These are phyloP conservation scores for Annulohypoxylon stygium DNA, from an alignment of 495 filamentous ascomycete species.

Conservation along the genomic window DNA sequence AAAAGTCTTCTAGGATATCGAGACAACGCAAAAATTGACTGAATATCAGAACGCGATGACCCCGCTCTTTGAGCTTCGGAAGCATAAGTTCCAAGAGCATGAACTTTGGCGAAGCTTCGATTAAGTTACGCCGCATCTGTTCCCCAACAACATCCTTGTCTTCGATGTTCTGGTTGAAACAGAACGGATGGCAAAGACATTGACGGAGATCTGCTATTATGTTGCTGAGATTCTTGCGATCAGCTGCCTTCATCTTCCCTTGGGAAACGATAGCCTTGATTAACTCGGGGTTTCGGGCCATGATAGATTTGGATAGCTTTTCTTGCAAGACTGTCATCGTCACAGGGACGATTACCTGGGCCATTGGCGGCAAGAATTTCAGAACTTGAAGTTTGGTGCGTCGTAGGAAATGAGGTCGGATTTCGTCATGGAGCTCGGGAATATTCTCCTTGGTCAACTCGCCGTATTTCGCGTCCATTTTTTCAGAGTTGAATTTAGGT, in stretches of 20 bases:
- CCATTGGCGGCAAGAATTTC: conserved; percentile 90
- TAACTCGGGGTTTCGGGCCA: conserved; percentile 88
- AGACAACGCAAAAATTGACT: conserved; percentile 94
- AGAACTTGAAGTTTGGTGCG: conserved; percentile 92
- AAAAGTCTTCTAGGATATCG: conserved; percentile 91
- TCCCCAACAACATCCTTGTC: conserved; percentile 70
- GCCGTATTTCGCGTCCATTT: conserved; percentile 79
- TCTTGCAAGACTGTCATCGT: conserved; percentile 94
- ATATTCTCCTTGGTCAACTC: conserved; percentile 84
- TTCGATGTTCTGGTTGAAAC: conserved; percentile 90
- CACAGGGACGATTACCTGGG: conserved; percentile 93
- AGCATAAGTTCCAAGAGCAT: conserved; percentile 88
- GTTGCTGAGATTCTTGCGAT: conserved; percentile 86
- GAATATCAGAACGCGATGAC: conserved; percentile 94
- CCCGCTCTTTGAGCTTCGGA: conserved; percentile 87
- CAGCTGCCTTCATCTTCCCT: conserved; percentile 72
- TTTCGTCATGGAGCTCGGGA: conserved; percentile 80
- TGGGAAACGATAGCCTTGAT: conserved; percentile 85
- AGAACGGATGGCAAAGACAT: conserved; percentile 94
- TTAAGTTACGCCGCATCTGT: conserved; percentile 78
- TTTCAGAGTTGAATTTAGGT: conserved; percentile 70
- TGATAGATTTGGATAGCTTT: conserved; percentile 93
- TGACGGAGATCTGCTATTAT: conserved; percentile 96
- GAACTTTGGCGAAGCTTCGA: conserved; percentile 93
- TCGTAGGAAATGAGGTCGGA: conserved; percentile 77